Base-by-base conservation (phyloP, 2,329 filamentous ascomycete species). In the Penicillium concentricum region DNA sequence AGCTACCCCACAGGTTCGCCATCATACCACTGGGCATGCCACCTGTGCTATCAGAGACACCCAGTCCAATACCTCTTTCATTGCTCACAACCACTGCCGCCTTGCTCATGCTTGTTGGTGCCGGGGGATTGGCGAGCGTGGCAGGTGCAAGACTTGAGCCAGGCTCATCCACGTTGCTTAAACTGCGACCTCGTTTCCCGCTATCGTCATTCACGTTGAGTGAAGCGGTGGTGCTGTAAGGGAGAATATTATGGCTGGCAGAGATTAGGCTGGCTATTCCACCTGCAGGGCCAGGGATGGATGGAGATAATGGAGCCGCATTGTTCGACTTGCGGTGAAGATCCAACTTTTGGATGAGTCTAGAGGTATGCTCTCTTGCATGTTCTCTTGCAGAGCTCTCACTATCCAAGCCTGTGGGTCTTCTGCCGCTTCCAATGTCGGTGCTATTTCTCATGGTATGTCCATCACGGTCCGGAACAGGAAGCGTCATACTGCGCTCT, bases 1-100 rank as follows among this genome's bases (percentile, higher is more conserved):
- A 89, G 67, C 87, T 95, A 48, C 93, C 93, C 93, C 93, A 97
- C 54, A 95, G 84, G 71, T 97, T 97, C 32, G 92, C 92, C 79
- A 96, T 85, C 59, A 97, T 86, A 15, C 91, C 91, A 48, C 89
- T 90, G 1, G 92, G 91, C 75, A 96, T 85, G 22, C 84, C 84
- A 41, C 88, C 85, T n/a, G 82, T 82, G 45, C 80, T 84, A 65
- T 86, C 83, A 58, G 78, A 79, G 47, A 78, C 76, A n/a, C 86
- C 86, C 18, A 86, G 74, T 3, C 82, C 83, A 55, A 91, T 80
- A 2, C 86, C 85, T 58, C 88, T 84, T 68, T 96, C 92, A 50
- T 87, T 88, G 65, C 88, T 91, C 16, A 93, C 85, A 26, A 91
- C 81, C 24, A 97, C 89, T 22, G 92, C 93, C 22, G 87, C 87